Evolutionary conservation across 805 yeast genomes (phyloP), one percentile per base, ranked within the genome.

Genomic region (Ogataea paradorogensis): DNA sequence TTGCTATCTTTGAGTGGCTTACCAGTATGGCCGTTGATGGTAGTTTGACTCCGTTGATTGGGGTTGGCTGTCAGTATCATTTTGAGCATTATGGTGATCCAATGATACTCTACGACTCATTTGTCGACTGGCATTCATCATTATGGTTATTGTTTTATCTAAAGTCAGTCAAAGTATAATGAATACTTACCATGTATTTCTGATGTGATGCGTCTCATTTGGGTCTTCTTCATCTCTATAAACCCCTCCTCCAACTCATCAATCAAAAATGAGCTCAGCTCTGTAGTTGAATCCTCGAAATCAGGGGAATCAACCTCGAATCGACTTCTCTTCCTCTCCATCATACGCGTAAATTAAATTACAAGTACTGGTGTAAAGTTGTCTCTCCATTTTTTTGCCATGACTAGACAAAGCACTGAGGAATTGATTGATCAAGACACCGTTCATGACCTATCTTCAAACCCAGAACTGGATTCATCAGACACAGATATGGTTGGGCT

Each of bases 101-200:
- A n/a, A 9, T 8, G 7, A 20, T 33, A 46, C 51, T 9, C 45
- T 38, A 3, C 29, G 15, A 4, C 30, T 15, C 34, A 52, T 32
- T 29, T 49, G 52, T 21, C 42, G 42, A 2, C 61, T 43, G 3
- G 65, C 62, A 16, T 42, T 33, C 64, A 61, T 59, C 62, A 61
- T 53, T 34, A 61, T 14, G 2, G 40, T 27, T 2, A 60, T 43
- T 1, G 65, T 61, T 21, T 42, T 41, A 21, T 51, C 58, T 55
- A 31, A 2, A 11, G 42, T 38, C 32, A 42, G 43, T 11, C 28
- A 10, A 16, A 22, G 15, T 15, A n/a, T 7, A 20, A 15, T 18
- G 20, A 18, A 18, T 15, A 48, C 58, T 30, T 47, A 54, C 57
- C 52, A 28, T 55, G 59, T 25, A 45, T 5, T 28, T 51, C 58